These are phyloP conservation scores for Aplosporella prunicola DNA, from an alignment of 2,329 filamentous ascomycete genomes.

Conservation along the genomic window DNA sequence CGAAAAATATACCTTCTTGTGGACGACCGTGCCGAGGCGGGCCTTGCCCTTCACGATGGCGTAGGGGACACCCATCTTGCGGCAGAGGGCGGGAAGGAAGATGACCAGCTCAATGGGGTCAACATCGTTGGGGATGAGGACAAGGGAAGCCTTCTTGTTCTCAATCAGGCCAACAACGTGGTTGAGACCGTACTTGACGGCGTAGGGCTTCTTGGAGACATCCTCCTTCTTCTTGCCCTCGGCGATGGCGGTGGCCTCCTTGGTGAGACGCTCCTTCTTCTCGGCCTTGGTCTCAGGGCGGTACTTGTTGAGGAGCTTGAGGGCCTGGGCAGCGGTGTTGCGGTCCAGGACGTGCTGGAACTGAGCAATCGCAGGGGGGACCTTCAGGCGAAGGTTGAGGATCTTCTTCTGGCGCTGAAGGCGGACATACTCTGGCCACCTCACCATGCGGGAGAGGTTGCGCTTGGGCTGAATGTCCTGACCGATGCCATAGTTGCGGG, in stretches of 20 bases:
- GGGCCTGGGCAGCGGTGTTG: conserved; percentile 73
- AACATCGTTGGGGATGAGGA: conserved; percentile 98
- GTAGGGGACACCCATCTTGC: conserved; percentile 99
- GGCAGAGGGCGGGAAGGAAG: conserved; percentile 97
- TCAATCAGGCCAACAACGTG: conserved; percentile 57
- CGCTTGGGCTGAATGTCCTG: conserved; percentile 96
- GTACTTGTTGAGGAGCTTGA: conserved; percentile 99
- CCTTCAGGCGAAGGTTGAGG: conserved; percentile 96
- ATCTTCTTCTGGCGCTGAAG: conserved; percentile 92
- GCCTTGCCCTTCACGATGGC: conserved; percentile 99
- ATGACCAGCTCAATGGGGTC: conserved; percentile 99
- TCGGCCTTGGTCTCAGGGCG: conserved; percentile 96
- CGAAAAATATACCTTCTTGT: conserved; percentile 73
- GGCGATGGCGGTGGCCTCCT: conserved; percentile 95
- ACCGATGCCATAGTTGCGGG: conserved; percentile 96
- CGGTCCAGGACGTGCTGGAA: conserved; percentile 80
- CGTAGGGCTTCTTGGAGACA: conserved; percentile 98
- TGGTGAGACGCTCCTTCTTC: conserved; percentile 99
- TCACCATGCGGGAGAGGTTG: conserved; percentile 77
- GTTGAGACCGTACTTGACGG: conserved; percentile 99
- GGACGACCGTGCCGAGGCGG: conserved; percentile 93
- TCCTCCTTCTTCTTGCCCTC: conserved; percentile 99
- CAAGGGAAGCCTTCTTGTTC: conserved; percentile 99
- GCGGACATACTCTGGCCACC: conserved; percentile 97
- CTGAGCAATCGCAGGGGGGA: conserved; percentile 92